These are phyloP conservation scores for Trametes cinnabarina DNA, from an alignment of 768 basidiomycete species.

Conservation along the genomic window DNA sequence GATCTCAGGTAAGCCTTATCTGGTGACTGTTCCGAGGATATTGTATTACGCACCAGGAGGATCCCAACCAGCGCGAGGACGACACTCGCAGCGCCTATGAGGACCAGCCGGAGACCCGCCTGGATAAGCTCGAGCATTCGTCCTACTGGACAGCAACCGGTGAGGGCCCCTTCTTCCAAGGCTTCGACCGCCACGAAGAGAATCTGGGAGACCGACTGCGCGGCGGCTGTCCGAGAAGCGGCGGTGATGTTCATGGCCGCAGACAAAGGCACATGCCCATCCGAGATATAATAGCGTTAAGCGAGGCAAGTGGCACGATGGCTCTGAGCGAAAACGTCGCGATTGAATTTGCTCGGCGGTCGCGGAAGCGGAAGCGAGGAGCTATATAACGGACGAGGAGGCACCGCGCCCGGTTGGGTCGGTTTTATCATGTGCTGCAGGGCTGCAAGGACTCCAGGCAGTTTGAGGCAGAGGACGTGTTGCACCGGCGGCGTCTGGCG, in stretches of 20 bases:
- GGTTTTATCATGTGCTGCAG: conserved; percentile 7
- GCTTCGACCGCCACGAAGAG: conserved; percentile 8
- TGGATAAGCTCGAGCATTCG: conserved; percentile 9
- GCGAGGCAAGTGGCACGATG: neutral
- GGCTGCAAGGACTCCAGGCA: neutral
- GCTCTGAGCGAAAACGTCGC: neutral
- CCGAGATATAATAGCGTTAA: neutral
- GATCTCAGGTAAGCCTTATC: neutral
- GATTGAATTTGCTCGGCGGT: conserved; percentile 1
- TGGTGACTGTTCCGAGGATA: too few species aligned
- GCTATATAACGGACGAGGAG: neutral
- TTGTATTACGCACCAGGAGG: neutral
- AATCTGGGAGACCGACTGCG: conserved; percentile 10
- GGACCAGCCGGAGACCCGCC: neutral
- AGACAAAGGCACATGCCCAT: neutral
- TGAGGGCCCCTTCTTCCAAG: neutral
- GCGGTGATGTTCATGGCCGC: conserved; percentile 15
- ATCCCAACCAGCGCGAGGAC: conserved; percentile 8
- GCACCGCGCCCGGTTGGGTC: neutral
- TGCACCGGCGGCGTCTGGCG: conserved; percentile 14
- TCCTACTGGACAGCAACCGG: conserved; percentile 4
- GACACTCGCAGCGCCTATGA: conserved; percentile 6
- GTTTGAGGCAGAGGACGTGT: conserved; percentile 2
- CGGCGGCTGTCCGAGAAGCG: neutral
- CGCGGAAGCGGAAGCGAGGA: neutral